Evolutionary conservation across 345 rosid genomes (phyloP), one percentile per base, ranked within the genome.

Genomic region (Melaleuca alternifolia): DNA sequence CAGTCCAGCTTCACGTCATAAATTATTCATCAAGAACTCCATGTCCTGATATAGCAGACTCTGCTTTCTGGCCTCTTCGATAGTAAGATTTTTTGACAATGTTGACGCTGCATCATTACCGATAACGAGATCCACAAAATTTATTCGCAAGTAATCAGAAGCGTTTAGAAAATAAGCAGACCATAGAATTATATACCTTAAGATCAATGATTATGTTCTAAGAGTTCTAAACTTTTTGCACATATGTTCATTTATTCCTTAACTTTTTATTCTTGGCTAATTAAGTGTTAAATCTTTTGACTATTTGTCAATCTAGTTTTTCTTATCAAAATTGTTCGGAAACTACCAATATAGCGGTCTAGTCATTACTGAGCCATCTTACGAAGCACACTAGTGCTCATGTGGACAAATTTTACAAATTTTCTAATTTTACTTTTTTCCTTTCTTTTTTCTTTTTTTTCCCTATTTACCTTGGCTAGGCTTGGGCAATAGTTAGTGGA

Each of bases 311-410:
- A 71, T 37, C 0, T 71, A 71, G 6, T 71, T 2, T 2, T 37
- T 5, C 1, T 1, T 0, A 37, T 9, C 23, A 71, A 71, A 33
- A 33, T 71, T 71, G 5, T 0, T 3, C 0, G 6, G 5, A 33
- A 71, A 33, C 5, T 21, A 16, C 24, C 16, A 30, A 15, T 2
- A 10, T 16, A 3, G 16, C 15, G 46, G 6, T 2, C 18, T 8
- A 4, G 41, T 30, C 23, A 33, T 10, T 6, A 8, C 6, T 6
- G 7, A 41, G 2, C 12, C 3, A 16, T 59, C 71, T n/a, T n/a
- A 9, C 6, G 37, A 12, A n/a, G n/a, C 13, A 59, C 1, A 1
- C 5, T 2, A 0, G 6, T 16, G 0, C 30, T 62, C 5, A 62
- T 4, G 10, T 15, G 46, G 3, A 65, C 10, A 14, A 30, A 30